Conservation (phyloP, 805 yeast genomes). For the Saccharomycopsis selenospora region DNA sequence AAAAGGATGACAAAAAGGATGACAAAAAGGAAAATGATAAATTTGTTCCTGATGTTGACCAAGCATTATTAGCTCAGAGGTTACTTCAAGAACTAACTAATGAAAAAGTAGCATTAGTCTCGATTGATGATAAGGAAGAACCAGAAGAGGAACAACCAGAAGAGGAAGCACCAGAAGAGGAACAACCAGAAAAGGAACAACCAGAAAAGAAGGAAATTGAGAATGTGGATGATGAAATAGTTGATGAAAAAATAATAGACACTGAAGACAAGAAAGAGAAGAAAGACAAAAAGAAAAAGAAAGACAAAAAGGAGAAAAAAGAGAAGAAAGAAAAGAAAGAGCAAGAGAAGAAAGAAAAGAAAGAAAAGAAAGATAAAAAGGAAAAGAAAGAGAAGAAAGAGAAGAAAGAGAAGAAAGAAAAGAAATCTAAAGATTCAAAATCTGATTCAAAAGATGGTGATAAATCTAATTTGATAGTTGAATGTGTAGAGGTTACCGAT, state of each 20-base stretch:
- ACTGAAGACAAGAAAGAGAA: constrained; percentile 2
- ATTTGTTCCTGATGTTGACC: constrained; percentile 28
- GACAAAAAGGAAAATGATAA: constrained; percentile 20
- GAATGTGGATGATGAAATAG: neutral
- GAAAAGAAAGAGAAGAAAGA: constrained; percentile 26
- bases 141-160: constrained; percentile 14
- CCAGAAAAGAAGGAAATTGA: no score
- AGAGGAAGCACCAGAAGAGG: constrained; percentile 12
- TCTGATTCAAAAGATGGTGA: neutral
- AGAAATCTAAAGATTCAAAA: constrained; percentile 24
- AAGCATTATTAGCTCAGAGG: constrained; percentile 36
- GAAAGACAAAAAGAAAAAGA: neutral
- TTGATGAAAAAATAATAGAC: neutral
- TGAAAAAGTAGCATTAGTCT: constrained; percentile 29
- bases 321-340: constrained; percentile 22
- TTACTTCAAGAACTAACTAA: constrained; percentile 32
- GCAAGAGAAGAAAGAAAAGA: constrained; percentile 26
- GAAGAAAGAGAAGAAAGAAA: constrained; percentile 23
- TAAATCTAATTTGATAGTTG: constrained; percentile 8
- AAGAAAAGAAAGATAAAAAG: constrained; percentile 21
- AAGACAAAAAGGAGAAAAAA: constrained; percentile 20
- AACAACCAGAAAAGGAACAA: neutral
- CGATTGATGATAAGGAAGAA: constrained; percentile 19
- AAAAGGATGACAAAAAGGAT: constrained; percentile 19
- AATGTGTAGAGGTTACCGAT: constrained; percentile 14